phyloP scores from a whole-genome alignment of 1,284 basidiomycete species.

The Rugiboletus extremiorientalis region DNA sequence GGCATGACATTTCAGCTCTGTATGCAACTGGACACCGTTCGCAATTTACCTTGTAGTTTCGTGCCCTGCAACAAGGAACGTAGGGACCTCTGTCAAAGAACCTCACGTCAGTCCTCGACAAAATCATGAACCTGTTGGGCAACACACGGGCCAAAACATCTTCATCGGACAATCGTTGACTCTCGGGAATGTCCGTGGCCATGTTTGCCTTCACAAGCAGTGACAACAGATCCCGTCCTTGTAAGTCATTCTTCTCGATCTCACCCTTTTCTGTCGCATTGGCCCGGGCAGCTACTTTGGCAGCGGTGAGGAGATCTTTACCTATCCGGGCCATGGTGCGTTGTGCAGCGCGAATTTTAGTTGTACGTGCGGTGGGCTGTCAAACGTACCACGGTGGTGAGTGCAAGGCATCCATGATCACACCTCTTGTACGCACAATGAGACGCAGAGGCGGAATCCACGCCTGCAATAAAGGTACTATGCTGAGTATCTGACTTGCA shows the following conservation, averaged over 20 bases:
- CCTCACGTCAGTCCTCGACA: neutral
- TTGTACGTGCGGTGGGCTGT: conserved; percentile 18
- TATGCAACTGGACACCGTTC: neutral
- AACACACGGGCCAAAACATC: conserved; percentile 74
- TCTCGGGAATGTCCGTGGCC: conserved; percentile 54
- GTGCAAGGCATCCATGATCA: neutral
- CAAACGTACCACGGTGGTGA: neutral
- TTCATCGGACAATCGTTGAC: conserved; percentile 64
- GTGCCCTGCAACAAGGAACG: conserved; percentile 62
- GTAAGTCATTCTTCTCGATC: conserved; percentile 34
- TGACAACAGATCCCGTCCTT: conserved; percentile 50
- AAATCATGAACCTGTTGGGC: neutral
- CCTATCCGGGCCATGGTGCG: conserved; percentile 40
- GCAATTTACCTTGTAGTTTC: conserved; percentile 66
- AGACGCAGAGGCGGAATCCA: conserved; percentile 44
- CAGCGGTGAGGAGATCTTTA: conserved; percentile 44
- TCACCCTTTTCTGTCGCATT: conserved; percentile 21
- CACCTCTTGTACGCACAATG: conserved; percentile 36
- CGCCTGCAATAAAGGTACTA: conserved; percentile 37
- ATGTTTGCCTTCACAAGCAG: conserved; percentile 66
- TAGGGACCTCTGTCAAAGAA: conserved; percentile 35
- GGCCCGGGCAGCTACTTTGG: conserved; percentile 39
- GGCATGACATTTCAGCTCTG: neutral
- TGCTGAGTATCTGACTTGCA: conserved; percentile 19
- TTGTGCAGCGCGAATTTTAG: conserved; percentile 17